Base-by-base conservation (phyloP, 306 rosid species). In the Argentina anserina region DNA sequence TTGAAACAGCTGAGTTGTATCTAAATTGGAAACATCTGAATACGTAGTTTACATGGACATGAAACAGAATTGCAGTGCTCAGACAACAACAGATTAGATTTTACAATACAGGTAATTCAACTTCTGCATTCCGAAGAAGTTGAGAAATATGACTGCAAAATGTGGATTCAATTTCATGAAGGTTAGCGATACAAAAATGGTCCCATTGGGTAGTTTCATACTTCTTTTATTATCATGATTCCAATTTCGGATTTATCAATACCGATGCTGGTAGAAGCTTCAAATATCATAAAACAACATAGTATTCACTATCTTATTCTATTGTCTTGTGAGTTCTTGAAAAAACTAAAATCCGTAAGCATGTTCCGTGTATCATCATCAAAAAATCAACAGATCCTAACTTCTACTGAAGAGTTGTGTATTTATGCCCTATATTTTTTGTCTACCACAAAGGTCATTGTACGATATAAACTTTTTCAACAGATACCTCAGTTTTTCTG, bases 401-500 rank as follows among this genome's bases (percentile, higher is more conserved):
- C 18, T 17, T 55, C 72, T 46, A 9, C 4, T 18, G 8, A 5
- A 45, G 15, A 15, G 17, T 67, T 67, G 40, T 42, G 2, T 26
- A 7, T 25, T 17, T 1, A n/a, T 41, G 70, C 43, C 36, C n/a
- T n/a, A n/a, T 43, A 15, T 43, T 43, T 43, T 8, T 31, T 18
- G 72, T 47, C 37, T 43, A 67, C 23, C 7, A 28, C 17, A 45
- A 47, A 61, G 46, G 40, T 11, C 9, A 66, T 36, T 42, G 12
- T 36, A 34, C 52, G 6, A 79, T 81, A 59, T 59, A 28, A 59
- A 58, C 11, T 56, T 56, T 56, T 7, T 56, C 20, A 56, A 13
- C 3, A 56, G 5, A 26, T 46, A 84, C 88, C 86, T 82, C 58
- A 26, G 79, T 80, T 3, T 69, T 74, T 67, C 36, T 70, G 72